Evolutionary conservation across 1,284 basidiomycete genomes (phyloP).

Genomic region (Cryptococcus sp.): DNA sequence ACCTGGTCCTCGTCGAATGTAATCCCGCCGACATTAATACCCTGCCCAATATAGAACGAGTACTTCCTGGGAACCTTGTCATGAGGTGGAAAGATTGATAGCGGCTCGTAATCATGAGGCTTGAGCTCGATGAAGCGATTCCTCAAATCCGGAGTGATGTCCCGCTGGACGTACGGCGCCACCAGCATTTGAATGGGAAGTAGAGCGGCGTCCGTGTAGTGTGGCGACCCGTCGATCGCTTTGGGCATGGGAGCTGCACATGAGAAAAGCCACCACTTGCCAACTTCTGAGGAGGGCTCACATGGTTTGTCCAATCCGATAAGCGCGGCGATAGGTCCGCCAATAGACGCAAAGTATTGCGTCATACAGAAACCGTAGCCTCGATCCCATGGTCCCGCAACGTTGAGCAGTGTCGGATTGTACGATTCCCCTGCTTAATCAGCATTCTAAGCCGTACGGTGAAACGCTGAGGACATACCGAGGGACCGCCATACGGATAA

Average conservation of each 20-base stretch:
- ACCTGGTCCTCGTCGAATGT: conserved; percentile 13
- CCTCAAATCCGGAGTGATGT: conserved; percentile 3
- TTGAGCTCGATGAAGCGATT: conserved; percentile 6
- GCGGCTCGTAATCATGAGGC: conserved; percentile 8
- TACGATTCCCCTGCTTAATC: conserved; percentile 11
- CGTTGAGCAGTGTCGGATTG: conserved; percentile 15
- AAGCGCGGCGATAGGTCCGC: conserved; percentile 6
- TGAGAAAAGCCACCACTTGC: neutral
- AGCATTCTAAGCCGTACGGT: neutral
- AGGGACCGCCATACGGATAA: conserved; percentile 7
- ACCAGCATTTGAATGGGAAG: conserved; percentile 16
- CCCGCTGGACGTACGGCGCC: conserved; percentile 11
- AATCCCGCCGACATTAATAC: conserved; percentile 14
- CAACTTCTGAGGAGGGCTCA: neutral
- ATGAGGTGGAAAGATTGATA: conserved; percentile 7
- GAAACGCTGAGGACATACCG: conserved; percentile 2
- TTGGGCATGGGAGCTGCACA: conserved; percentile 11
- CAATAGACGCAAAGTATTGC: conserved; percentile 14
- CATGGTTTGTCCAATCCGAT: conserved; percentile 4
- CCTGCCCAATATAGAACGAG: conserved; percentile 12
- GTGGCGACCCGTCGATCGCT: conserved; percentile 11
- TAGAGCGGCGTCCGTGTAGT: conserved; percentile 13
- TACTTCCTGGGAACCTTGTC: conserved; percentile 12
- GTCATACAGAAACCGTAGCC: conserved; percentile 18
- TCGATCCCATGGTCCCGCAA: conserved; percentile 20